Evolutionary conservation across 2,329 filamentous ascomycete genomes (phyloP).

Genomic region (Paecilomyces sp.): DNA sequence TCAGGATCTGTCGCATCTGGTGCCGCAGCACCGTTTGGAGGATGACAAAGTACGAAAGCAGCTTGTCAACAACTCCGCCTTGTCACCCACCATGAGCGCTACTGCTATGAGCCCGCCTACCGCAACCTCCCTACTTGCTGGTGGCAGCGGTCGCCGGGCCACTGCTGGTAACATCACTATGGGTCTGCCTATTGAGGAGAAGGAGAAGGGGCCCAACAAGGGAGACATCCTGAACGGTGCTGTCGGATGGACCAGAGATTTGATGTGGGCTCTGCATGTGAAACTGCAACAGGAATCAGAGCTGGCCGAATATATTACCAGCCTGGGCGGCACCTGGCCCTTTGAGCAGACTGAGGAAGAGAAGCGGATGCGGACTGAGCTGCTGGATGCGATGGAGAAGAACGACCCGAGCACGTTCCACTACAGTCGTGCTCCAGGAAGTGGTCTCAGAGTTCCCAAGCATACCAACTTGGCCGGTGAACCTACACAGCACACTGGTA

Average conservation of each 20-base stretch:
- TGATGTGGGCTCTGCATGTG: constrained; percentile 93
- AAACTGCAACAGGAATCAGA: constrained; percentile 88
- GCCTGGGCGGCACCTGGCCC: constrained; percentile 67
- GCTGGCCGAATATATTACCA: constrained; percentile 65
- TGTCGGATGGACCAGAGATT: constrained; percentile 92
- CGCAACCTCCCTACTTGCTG: constrained; percentile 81
- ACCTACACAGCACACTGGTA: constrained; percentile 46
- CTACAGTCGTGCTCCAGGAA: constrained; percentile 78
- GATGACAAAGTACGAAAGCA: constrained; percentile 97
- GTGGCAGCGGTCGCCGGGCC: constrained; percentile 74
- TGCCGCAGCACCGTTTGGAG: constrained; percentile 85
- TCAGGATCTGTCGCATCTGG: constrained; percentile 88
- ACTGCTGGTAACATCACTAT: constrained; percentile 81
- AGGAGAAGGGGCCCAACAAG: constrained; percentile 98
- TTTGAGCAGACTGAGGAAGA: constrained; percentile 87
- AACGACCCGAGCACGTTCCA: constrained; percentile 68
- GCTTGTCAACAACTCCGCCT: constrained; percentile 81
- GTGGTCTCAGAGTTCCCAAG: constrained; percentile 81
- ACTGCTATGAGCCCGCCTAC: constrained; percentile 53
- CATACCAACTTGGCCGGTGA: constrained; percentile 90
- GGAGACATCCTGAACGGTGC: constrained; percentile 96
- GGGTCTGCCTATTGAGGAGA: constrained; percentile 87
- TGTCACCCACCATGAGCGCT: constrained; percentile 74
- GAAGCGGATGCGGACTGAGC: constrained; percentile 88
- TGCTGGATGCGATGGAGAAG: constrained; percentile 77